Evolutionary conservation across 371 early-diverging fungal species (phyloP).

Genomic region (Zychaea mexicana): DNA sequence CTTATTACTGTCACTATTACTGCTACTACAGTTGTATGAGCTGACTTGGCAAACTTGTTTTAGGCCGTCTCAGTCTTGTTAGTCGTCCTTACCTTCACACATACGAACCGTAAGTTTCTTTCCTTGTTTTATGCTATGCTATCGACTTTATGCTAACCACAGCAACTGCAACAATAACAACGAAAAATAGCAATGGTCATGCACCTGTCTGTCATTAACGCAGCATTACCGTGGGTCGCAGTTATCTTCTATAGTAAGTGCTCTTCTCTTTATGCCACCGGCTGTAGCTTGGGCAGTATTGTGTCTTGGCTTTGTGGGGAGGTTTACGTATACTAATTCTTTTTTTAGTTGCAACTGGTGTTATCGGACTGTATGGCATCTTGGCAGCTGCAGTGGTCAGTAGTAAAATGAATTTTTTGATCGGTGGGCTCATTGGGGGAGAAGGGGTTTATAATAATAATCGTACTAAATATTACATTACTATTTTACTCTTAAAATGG

Average conservation of each 20-base stretch:
- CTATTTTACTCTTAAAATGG: no score
- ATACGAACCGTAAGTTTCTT: conserved; percentile 43
- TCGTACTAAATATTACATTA: no score
- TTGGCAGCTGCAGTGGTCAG: conserved; percentile 37
- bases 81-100: conserved; percentile 35
- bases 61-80: conserved; percentile 37
- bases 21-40: no score
- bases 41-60: no score
- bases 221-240: conserved; percentile 40
- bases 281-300: no score
- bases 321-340: background rate
- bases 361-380: conserved; percentile 39
- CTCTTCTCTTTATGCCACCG: background rate
- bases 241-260: conserved; percentile 32
- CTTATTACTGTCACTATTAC: no score
- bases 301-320: background rate
- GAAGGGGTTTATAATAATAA: no score
- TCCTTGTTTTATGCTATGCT: background rate
- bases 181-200: conserved; percentile 40
- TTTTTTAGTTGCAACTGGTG: conserved; percentile 28
- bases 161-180: background rate
- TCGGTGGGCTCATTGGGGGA: no score
- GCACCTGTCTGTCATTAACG: conserved; percentile 35
- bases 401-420: no score
- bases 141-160: background rate